Conservation (phyloP, 2,329 filamentous ascomycete species). For the Cladosporium oxysporum region DNA sequence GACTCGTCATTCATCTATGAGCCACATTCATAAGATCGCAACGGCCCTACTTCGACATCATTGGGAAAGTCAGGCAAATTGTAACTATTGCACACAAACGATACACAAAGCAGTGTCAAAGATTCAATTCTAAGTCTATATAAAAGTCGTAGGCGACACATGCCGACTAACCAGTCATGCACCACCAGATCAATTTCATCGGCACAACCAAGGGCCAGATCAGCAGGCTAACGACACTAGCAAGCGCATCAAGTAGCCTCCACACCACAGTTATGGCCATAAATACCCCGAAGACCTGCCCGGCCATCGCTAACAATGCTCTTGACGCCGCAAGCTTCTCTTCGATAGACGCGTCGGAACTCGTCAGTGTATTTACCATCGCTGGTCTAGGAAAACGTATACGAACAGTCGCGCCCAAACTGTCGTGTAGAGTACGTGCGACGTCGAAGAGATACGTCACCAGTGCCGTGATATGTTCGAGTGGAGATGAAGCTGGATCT, state of each 20-base stretch:
- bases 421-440: not conserved
- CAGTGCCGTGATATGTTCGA: constrained; percentile 3
- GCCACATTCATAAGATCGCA: not conserved
- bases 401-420: constrained; percentile 6
- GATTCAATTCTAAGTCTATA: not conserved
- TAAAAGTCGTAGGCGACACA: not conserved
- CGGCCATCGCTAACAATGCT: constrained; percentile 26
- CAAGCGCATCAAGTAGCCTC: constrained; percentile 30
- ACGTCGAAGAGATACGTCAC: not conserved
- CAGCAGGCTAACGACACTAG: constrained; percentile 30
- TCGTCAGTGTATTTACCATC: constrained; percentile 24
- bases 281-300: constrained; percentile 29
- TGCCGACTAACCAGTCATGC: constrained; percentile 19
- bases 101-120: not conserved
- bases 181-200: constrained; percentile 31
- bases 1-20: not conserved
- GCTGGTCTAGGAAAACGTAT: constrained; percentile 25
- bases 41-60: not conserved
- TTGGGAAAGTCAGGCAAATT: not conserved
- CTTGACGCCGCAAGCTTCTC: constrained; percentile 32
- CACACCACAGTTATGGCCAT: constrained; percentile 31
- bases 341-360: constrained; percentile 24
- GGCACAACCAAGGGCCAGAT: constrained; percentile 35
- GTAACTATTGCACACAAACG: not conserved
- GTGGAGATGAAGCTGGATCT: not conserved